Percentiles rank a stretch among this genome's conserved stretches.
These are phyloP conservation scores for Carallia brachiata DNA, from an alignment of 345 rosid species.

Conservation along the genomic window DNA sequence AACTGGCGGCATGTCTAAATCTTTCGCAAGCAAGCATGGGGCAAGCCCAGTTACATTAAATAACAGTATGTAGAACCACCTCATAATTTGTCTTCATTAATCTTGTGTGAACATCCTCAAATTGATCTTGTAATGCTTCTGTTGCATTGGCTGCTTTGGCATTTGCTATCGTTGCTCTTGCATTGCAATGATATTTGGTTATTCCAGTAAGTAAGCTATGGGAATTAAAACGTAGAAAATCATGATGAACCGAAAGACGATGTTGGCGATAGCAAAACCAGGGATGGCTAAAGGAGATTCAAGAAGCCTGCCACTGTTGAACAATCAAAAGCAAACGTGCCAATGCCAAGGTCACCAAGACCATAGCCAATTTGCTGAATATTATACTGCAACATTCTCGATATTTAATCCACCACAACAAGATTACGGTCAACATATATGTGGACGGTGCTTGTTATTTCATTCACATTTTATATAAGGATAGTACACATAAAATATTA, in stretches of 20 bases:
- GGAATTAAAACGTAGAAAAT: conserved; percentile 7
- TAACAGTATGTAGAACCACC: conserved; percentile 30
- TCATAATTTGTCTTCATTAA: conserved; percentile 63
- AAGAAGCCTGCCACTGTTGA: conserved; percentile 36
- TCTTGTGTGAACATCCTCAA: conserved; percentile 63
- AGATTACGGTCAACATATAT: too few species aligned
- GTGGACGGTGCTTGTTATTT: too few species aligned
- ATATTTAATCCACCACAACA: too few species aligned
- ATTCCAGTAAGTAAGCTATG: conserved; percentile 23
- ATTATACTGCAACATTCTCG: too few species aligned
- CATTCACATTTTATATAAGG: too few species aligned
- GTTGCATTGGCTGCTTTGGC: not conserved
- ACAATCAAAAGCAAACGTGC: conserved; percentile 42
- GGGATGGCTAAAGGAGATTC: conserved; percentile 36
- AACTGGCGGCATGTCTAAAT: conserved; percentile 23
- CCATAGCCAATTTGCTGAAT: conserved; percentile 24
- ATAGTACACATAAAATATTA: too few species aligned
- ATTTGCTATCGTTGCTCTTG: too few species aligned
- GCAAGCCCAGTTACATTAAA: conserved; percentile 31
- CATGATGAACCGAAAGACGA: conserved; percentile 4
- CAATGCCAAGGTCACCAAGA: conserved; percentile 36
- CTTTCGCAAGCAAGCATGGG: conserved; percentile 46
- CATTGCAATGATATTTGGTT: conserved; percentile 2
- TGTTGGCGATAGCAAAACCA: conserved; percentile 13
- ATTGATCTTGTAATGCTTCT: conserved; percentile 32